Evolutionary conservation across 441 rosid species (phyloP).

Genomic region (Pelargonium citronellum): DNA sequence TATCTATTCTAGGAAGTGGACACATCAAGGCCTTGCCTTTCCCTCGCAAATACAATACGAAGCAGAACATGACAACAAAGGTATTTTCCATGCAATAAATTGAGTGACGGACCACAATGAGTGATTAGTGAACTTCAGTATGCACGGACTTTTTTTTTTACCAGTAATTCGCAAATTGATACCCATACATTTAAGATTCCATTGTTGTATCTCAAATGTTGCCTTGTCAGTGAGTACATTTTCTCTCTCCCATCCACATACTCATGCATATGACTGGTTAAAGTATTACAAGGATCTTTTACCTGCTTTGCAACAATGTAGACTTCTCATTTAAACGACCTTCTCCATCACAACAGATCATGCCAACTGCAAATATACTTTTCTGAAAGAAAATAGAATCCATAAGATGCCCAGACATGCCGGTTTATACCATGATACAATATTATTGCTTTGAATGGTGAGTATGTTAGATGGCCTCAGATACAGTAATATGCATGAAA

Average conservation of each 20-base stretch:
- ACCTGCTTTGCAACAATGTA: constrained; percentile 87
- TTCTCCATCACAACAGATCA: constrained; percentile 95
- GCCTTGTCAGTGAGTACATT: background rate
- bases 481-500: background rate
- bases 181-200: background rate
- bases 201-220: background rate
- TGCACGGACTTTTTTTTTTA: background rate
- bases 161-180: background rate
- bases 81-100: background rate
- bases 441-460: background rate
- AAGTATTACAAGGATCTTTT: constrained; percentile 18
- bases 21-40: background rate
- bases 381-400: constrained; percentile 50
- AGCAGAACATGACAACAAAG: background rate
- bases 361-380: constrained; percentile 77
- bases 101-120: background rate
- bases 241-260: background rate
- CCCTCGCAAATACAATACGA: background rate
- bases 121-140: background rate
- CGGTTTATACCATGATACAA: constrained; percentile 8
- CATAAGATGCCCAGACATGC: constrained; percentile 25
- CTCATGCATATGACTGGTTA: constrained; percentile 12
- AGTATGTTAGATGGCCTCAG: background rate
- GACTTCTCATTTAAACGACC: constrained; percentile 91
- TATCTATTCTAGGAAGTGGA: background rate